phyloP scores from a whole-genome alignment of 768 basidiomycete genomes.

The Kwoniella heveanensis region DNA sequence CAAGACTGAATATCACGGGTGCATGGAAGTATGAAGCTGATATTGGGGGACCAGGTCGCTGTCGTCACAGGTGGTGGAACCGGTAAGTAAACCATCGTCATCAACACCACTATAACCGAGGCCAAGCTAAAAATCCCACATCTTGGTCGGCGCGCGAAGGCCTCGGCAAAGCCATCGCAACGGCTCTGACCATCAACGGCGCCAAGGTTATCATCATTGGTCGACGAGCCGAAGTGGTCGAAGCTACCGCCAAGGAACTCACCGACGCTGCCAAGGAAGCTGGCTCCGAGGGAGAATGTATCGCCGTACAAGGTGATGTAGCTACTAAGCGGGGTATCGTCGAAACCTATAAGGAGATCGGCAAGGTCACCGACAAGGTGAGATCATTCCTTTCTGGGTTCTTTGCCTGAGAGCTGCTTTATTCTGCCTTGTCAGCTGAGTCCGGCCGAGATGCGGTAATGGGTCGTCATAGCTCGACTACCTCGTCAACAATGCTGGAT shows the following conservation, averaged over 20 bases:
- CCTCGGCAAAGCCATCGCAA: conserved; percentile 52
- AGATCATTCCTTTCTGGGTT: too few species aligned
- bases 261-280: conserved; percentile 35
- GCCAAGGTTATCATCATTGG: conserved; percentile 53
- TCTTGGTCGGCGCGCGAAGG: too few species aligned
- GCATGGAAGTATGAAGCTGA: too few species aligned
- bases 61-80: conserved; percentile 54
- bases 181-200: conserved; percentile 49
- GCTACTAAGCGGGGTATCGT: conserved; percentile 43
- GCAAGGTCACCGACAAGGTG: conserved; percentile 40
- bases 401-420: too few species aligned
- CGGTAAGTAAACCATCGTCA: conserved; percentile 28
- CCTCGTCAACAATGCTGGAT: conserved; percentile 52
- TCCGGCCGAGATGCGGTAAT: too few species aligned
- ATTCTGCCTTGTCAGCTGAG: too few species aligned
- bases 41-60: too few species aligned
- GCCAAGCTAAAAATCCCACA: too few species aligned
- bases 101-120: too few species aligned
- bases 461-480: conserved; percentile 34
- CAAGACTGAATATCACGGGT: too few species aligned
- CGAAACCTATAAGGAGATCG: conserved; percentile 36
- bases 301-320: conserved; percentile 48
- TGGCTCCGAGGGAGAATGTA: conserved; percentile 32
- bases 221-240: conserved; percentile 41
- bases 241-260: conserved; percentile 45